Evolutionary conservation across 306 rosid species (phyloP).

Genomic region (Potentilla sterilis): DNA sequence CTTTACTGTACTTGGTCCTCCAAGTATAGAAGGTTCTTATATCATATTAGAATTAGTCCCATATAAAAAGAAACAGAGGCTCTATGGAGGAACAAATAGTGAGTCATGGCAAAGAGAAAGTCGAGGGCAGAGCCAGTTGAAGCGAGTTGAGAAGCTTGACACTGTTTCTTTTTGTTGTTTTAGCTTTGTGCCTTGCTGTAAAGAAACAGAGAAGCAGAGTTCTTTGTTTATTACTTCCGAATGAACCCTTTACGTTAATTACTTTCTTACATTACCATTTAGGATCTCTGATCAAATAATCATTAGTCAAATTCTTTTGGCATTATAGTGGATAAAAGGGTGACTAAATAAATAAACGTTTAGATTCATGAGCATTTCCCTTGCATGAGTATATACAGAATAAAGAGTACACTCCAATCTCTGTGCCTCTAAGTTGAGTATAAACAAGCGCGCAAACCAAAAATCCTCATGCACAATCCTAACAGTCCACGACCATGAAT

Average conservation of each 20-base stretch:
- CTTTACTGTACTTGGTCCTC: background rate
- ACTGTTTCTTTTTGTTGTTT: background rate
- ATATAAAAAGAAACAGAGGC: too few species aligned
- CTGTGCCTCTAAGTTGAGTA: background rate
- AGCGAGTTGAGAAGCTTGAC: background rate
- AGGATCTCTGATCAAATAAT: background rate
- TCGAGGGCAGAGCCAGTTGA: background rate
- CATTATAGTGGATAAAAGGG: background rate
- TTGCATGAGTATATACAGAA: conserved; percentile 18
- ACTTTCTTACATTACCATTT: background rate
- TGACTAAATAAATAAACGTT: background rate
- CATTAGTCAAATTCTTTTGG: background rate
- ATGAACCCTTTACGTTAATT: background rate
- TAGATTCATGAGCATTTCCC: background rate
- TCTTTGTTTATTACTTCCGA: too few species aligned
- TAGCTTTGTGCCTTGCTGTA: background rate
- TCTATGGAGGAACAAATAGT: background rate
- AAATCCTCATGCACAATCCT: conserved; percentile 2
- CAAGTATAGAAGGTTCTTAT: background rate
- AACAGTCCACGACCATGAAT: conserved; percentile 11
- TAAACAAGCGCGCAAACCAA: background rate
- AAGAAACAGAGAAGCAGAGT: background rate
- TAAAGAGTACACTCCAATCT: background rate
- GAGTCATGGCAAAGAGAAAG: background rate
- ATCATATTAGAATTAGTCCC: background rate